Conservation (phyloP, 805 yeast genomes). For the Wickerhamiella sorbophila region DNA sequence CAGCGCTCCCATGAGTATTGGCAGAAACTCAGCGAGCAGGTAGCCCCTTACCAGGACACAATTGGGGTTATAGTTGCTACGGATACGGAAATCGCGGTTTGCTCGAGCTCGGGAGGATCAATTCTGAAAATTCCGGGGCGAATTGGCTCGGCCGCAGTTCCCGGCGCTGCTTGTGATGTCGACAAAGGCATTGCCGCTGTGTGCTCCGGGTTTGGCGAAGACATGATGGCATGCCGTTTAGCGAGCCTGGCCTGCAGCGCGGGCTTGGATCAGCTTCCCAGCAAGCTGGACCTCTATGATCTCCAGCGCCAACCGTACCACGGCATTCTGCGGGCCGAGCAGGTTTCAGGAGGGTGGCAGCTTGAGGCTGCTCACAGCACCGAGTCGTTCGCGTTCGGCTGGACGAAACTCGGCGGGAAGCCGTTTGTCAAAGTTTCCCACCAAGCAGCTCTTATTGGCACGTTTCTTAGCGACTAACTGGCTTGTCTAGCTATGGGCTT, state of each 20-base stretch:
- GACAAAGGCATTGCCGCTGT: slow-evolving; percentile 11
- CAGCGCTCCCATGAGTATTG: slow-evolving; percentile 10
- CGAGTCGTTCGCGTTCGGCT: slow-evolving; percentile 16
- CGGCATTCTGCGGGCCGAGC: neutral
- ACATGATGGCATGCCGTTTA: slow-evolving; percentile 22
- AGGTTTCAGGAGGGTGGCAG: neutral
- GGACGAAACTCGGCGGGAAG: neutral
- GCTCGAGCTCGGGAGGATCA: slow-evolving; percentile 30
- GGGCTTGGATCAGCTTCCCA: neutral
- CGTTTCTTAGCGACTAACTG: neutral
- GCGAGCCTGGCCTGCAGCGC: slow-evolving; percentile 13
- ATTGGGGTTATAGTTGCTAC: slow-evolving; percentile 28
- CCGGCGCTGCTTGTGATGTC: slow-evolving; percentile 26
- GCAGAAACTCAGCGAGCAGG: slow-evolving; percentile 8
- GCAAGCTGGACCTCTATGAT: neutral
- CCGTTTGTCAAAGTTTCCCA: neutral
- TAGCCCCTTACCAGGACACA: slow-evolving; percentile 23
- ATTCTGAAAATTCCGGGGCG: slow-evolving; percentile 27
- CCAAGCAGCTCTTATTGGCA: neutral
- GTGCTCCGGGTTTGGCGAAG: slow-evolving; percentile 31
- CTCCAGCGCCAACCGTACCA: slow-evolving; percentile 1
- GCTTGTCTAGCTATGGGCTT: too few species aligned
- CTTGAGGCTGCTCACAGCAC: slow-evolving; percentile 14
- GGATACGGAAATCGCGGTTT: slow-evolving; percentile 19
- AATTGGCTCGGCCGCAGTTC: slow-evolving; percentile 30